Conservation (phyloP, 345 rosid genomes). For the Schrenkiella parvula region DNA sequence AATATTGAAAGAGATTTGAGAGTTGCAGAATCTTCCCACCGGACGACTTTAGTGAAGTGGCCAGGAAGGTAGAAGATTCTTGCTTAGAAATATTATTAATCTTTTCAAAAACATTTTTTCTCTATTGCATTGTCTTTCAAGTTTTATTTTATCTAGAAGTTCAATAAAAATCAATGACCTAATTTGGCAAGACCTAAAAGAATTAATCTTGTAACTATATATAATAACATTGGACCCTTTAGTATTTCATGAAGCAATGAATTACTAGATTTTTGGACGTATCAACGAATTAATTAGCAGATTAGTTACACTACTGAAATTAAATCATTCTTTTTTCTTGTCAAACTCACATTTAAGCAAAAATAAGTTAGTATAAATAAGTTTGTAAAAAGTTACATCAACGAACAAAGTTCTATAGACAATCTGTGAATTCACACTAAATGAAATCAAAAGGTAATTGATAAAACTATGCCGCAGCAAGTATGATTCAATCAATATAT, state of each 20-base stretch:
- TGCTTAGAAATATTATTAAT: neutral
- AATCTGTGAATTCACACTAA: neutral
- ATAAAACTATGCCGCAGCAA: neutral
- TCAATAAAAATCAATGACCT: neutral
- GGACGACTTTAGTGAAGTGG: slow-evolving; percentile 30
- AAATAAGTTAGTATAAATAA: neutral
- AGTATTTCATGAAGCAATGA: neutral
- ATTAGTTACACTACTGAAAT: too few relatives aligned
- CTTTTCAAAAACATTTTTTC: neutral
- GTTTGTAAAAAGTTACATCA: neutral
- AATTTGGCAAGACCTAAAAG: neutral
- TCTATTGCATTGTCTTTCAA: neutral
- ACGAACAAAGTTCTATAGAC: neutral
- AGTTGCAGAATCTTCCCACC: slow-evolving; percentile 30
- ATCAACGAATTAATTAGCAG: neutral
- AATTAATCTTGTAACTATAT: neutral
- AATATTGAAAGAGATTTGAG: slow-evolving; percentile 19
- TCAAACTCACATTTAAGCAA: neutral
- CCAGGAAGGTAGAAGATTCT: slow-evolving; percentile 35
- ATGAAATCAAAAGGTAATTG: neutral
- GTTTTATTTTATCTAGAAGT: neutral
- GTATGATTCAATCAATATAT: neutral
- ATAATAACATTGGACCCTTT: neutral
- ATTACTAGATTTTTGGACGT: neutral
- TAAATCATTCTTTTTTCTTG: too few relatives aligned